These are phyloP conservation scores for Hypoxylon sp. DNA, from an alignment of 2,329 filamentous ascomycete genomes.

Conservation along the genomic window DNA sequence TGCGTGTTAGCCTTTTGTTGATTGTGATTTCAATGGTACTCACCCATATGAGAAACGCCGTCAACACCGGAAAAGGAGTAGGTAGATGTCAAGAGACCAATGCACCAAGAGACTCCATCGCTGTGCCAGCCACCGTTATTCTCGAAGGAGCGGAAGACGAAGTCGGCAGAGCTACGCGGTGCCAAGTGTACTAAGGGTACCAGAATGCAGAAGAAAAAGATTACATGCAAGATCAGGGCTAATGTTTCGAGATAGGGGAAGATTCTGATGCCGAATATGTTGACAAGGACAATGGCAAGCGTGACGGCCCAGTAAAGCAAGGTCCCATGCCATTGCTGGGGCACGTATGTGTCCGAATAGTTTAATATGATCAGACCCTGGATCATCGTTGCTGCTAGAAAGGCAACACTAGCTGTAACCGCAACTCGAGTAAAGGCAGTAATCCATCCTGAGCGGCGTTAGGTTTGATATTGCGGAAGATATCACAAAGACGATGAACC, in stretches of 20 bases:
- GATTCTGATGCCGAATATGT: constrained; percentile 61
- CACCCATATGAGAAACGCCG: constrained; percentile 48
- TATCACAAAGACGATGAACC: constrained; percentile 7
- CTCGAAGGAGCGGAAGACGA: constrained; percentile 34
- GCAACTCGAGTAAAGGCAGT: constrained; percentile 63
- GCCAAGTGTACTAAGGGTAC: constrained; percentile 38
- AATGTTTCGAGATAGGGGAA: constrained; percentile 54
- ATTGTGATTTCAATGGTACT: constrained; percentile 44
- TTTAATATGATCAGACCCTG: constrained; percentile 61
- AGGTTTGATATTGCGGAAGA: neutral
- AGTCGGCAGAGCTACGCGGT: constrained; percentile 28
- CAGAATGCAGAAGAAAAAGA: constrained; percentile 38
- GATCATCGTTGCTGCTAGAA: constrained; percentile 64
- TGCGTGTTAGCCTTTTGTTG: constrained; percentile 53
- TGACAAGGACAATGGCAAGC: constrained; percentile 63
- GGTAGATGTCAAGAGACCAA: constrained; percentile 26
- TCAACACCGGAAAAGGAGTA: constrained; percentile 36
- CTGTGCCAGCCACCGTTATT: constrained; percentile 34
- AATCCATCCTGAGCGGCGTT: constrained; percentile 58
- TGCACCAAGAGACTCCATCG: constrained; percentile 30
- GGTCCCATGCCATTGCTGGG: constrained; percentile 64
- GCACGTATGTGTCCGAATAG: constrained; percentile 56
- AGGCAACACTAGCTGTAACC: constrained; percentile 56
- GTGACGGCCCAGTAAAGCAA: constrained; percentile 65
- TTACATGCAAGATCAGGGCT: constrained; percentile 64